Evolutionary conservation across 2,329 filamentous ascomycete species (phyloP).

Genomic region (Ascomycota sp.): DNA sequence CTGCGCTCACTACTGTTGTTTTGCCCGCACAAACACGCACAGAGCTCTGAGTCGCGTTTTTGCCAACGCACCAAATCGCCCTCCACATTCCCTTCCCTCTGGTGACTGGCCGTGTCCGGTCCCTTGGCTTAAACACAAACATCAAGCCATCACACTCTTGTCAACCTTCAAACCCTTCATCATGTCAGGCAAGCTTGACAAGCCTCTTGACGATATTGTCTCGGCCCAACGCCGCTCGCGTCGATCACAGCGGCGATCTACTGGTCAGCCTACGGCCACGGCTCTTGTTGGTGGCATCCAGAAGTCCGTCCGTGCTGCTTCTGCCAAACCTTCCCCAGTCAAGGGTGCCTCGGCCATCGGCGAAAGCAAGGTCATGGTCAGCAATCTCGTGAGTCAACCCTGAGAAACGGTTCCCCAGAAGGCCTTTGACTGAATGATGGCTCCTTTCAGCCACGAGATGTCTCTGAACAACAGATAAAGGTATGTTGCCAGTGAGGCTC

Average conservation of each 20-base stretch:
- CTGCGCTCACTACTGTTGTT: too few species aligned
- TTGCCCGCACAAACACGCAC: too few species aligned
- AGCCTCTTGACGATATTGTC: conserved; percentile 95
- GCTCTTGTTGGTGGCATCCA: conserved; percentile 71
- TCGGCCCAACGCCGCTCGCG: conserved; percentile 46
- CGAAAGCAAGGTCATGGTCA: conserved; percentile 95
- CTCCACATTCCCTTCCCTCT: too few species aligned
- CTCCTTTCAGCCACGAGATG: conserved; percentile 66
- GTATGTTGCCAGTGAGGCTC: conserved; percentile 91
- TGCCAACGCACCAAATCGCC: too few species aligned
- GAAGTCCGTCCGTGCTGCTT: conserved; percentile 47
- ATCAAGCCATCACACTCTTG: too few species aligned
- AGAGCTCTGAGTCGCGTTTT: too few species aligned
- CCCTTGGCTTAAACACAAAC: too few species aligned
- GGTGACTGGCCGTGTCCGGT: too few species aligned
- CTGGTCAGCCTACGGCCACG: conserved; percentile 31
- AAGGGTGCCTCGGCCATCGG: conserved; percentile 40
- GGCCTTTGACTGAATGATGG: neutral
- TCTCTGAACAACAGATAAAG: conserved; percentile 96
- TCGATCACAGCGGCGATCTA: conserved; percentile 26
- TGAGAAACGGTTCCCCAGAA: neutral
- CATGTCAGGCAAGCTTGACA: conserved; percentile 91
- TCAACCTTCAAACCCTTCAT: conserved; percentile 8
- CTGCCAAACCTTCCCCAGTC: conserved; percentile 40
- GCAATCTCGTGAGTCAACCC: conserved; percentile 63